A percentile compares a stretch with the other conserved stretches of the same genome.
Conservation (phyloP, 1,139 yeast genomes). For the Geotrichum citri-aurantii region DNA sequence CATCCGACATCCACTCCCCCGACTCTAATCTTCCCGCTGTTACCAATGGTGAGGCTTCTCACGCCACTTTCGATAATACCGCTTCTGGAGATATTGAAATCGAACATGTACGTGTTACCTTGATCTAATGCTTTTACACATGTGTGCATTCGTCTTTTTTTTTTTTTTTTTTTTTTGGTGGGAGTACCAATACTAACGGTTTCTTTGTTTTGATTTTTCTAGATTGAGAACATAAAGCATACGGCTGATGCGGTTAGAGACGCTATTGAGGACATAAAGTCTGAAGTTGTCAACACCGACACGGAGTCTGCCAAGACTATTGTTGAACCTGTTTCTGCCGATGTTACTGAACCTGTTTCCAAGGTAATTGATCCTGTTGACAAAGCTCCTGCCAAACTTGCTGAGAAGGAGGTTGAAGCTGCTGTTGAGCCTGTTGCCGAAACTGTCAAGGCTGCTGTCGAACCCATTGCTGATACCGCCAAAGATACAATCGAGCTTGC, state of each 20-base stretch:
- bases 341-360: neutral
- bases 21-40: slow-evolving; percentile 1
- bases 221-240: slow-evolving; percentile 3
- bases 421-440: neutral
- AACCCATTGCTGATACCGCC: neutral
- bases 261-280: neutral
- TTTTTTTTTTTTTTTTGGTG: neutral
- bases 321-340: neutral
- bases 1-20: neutral
- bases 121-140: neutral
- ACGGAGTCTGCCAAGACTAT: neutral
- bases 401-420: neutral
- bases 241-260: neutral
- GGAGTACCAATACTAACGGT: neutral
- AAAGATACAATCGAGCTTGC: neutral
- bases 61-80: neutral
- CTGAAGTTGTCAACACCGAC: neutral
- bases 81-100: slow-evolving; percentile 1
- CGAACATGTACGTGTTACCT: slow-evolving; percentile 7
- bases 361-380: slow-evolving; percentile 3
- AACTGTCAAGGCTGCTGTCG: neutral
- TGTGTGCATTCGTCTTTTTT: neutral
- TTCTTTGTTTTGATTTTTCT: neutral
- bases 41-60: slow-evolving; percentile 1
- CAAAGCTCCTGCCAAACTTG: slow-evolving; percentile 1